phyloP scores from a whole-genome alignment of 139 green algal species.

The Chlamydomonas schloesseri region DNA sequence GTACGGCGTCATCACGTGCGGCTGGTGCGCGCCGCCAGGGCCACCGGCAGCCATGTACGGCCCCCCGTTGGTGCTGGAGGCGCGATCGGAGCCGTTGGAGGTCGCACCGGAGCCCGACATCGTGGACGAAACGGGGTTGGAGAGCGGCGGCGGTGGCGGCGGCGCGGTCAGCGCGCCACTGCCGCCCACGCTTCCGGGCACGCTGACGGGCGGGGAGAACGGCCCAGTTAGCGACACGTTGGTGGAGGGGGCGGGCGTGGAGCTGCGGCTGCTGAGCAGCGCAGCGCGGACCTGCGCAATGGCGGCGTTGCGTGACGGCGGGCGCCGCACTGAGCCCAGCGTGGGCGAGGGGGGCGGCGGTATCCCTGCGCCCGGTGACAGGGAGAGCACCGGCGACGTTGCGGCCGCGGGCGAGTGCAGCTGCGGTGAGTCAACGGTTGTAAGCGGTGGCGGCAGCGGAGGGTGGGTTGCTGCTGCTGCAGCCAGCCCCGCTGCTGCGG shows the following conservation, averaged over 20 bases:
- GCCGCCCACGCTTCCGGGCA: no score
- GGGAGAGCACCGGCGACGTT: not conserved
- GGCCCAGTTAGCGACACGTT: no score
- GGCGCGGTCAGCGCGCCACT: no score
- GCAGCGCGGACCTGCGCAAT: not conserved
- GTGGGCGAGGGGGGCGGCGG: not conserved
- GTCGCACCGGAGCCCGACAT: not conserved
- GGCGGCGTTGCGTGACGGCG: slow-evolving; percentile 1
- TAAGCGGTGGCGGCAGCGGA: not conserved
- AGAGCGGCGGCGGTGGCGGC: not conserved
- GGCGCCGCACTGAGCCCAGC: not conserved
- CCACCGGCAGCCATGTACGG: not conserved
- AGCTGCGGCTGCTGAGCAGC: not conserved
- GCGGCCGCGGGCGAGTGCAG: not conserved
- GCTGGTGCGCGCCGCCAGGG: not conserved
- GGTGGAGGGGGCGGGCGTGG: not conserved
- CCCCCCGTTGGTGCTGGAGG: not conserved
- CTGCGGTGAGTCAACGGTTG: not conserved
- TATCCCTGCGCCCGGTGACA: no score
- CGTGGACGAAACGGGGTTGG: no score
- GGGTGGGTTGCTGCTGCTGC: not conserved
- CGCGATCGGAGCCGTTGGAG: no score
- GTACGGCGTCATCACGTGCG: not conserved
- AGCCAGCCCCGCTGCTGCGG: not conserved
- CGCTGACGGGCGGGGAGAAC: no score